A percentile compares a stretch with the other conserved stretches of the same genome.
These are phyloP conservation scores for Medicago ruthenica DNA, from an alignment of 306 rosid species.

Conservation along the genomic window DNA sequence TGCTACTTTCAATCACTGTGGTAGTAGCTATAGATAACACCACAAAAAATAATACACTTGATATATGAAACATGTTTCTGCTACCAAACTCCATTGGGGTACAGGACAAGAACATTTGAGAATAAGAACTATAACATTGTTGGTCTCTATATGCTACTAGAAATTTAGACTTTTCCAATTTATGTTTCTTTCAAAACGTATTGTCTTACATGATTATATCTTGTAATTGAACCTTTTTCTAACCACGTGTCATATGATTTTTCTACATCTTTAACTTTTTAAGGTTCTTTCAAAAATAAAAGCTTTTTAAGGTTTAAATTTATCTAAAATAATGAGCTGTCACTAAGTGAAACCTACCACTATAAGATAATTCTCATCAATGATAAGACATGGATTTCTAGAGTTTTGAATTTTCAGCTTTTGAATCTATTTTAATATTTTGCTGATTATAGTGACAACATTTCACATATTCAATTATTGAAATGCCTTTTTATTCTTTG, in stretches of 20 bases:
- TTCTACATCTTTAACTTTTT: too few relatives aligned
- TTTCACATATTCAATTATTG: too few relatives aligned
- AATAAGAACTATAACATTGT: background rate
- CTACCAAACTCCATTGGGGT: conserved; percentile 37
- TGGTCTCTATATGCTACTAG: background rate
- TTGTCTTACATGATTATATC: too few relatives aligned
- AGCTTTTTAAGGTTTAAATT: too few relatives aligned
- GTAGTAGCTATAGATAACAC: conserved; percentile 8
- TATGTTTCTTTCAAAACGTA: background rate
- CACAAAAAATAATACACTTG: background rate
- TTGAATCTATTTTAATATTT: too few relatives aligned
- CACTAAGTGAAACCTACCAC: background rate
- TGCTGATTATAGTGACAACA: too few relatives aligned
- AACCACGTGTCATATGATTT: background rate
- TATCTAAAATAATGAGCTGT: background rate
- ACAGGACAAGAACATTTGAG: background rate
- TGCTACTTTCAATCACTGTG: conserved; percentile 5
- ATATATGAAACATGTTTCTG: background rate
- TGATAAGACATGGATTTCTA: background rate
- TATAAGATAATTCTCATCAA: background rate
- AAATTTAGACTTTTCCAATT: conserved; percentile 10
- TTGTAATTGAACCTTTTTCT: background rate
- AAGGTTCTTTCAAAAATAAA: too few relatives aligned
- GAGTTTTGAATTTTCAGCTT: background rate
- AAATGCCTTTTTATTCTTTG: too few relatives aligned